Evolutionary conservation across 805 yeast species (phyloP), one percentile per base, ranked within the genome.

Genomic region (Wickerhamiella azyma): DNA sequence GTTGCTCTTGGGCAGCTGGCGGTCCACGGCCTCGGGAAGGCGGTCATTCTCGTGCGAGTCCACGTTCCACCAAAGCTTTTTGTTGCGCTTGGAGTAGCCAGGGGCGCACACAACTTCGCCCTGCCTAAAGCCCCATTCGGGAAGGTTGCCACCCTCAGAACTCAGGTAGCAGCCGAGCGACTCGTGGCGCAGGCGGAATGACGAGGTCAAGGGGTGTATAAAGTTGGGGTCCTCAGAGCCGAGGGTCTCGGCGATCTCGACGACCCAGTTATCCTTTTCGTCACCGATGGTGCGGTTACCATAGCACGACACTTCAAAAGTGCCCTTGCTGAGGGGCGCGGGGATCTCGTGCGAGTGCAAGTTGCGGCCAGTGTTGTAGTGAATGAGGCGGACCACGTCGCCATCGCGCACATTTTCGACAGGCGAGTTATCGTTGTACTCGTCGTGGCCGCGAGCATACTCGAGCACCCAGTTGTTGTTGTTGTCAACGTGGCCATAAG

Each of bases 71-170:
- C 83, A 77, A 8, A 86, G 76, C 46, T 72, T 68, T 57, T 76
- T 75, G 60, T 81, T 85, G 45, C 67, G 67, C 9, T 62, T 52
- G 24, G 74, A 63, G 57, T 77, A 66, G 41, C 54, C 52, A 24
- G 62, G 61, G 46, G 62, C 58, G 66, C 99, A 92, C 1, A 79
- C 80, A 52, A 92, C 89, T 68, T 92, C 99, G 52, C 95, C 94
- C 69, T 92, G 99, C 61, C 85, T 76, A 74, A 89, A 83, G 1
- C 82, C 98, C 99, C 99, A 92, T 13, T 85, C 96, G 16, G 99
- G 98, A 49, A 92, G 74, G 37, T 76, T 60, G 48, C 74, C 78
- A 57, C 84, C 94, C 55, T 79, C 72, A 58, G 96, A 81, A 94
- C 95, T 88, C 76, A 92, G 74, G 16, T 95, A 89, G 39, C 94